A percentile compares a stretch with the other conserved stretches of the same genome.
Conservation (phyloP, 1,284 basidiomycete genomes). For the Sporisorium exsertum region DNA sequence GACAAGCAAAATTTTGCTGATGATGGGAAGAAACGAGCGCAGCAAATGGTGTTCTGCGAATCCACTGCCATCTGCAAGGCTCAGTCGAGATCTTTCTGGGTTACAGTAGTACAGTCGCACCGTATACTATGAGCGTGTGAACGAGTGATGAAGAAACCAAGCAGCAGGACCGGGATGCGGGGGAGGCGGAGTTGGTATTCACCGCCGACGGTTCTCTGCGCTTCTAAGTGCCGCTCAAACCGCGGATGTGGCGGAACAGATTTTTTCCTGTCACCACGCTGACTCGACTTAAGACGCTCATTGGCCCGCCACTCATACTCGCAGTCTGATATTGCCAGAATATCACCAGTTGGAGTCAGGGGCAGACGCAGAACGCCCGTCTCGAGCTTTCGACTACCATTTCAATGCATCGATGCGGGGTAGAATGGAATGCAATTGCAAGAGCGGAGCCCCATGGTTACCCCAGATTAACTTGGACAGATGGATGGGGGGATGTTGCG, state of each 20-base stretch:
- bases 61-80: not conserved
- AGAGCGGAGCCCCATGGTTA: constrained; percentile 20
- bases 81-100: not conserved
- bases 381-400: not conserved
- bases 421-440: not conserved
- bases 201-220: constrained; percentile 18
- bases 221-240: constrained; percentile 13
- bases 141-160: not conserved
- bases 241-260: constrained; percentile 3
- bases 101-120: too few relatives aligned
- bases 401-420: not conserved
- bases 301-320: too few relatives aligned
- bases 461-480: not conserved
- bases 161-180: not conserved
- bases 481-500: not conserved
- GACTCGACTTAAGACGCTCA: too few relatives aligned
- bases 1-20: not conserved
- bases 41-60: not conserved
- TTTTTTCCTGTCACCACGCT: not conserved
- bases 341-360: too few relatives aligned
- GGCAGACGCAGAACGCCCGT: not conserved
- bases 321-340: too few relatives aligned
- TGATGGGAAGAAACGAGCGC: not conserved
- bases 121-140: not conserved
- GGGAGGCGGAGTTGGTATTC: not conserved